Percentiles rank a stretch among this genome's conserved stretches.
These are phyloP conservation scores for Coniosporium tulheliwenetii DNA, from an alignment of 2,329 filamentous ascomycete genomes.

Conservation along the genomic window DNA sequence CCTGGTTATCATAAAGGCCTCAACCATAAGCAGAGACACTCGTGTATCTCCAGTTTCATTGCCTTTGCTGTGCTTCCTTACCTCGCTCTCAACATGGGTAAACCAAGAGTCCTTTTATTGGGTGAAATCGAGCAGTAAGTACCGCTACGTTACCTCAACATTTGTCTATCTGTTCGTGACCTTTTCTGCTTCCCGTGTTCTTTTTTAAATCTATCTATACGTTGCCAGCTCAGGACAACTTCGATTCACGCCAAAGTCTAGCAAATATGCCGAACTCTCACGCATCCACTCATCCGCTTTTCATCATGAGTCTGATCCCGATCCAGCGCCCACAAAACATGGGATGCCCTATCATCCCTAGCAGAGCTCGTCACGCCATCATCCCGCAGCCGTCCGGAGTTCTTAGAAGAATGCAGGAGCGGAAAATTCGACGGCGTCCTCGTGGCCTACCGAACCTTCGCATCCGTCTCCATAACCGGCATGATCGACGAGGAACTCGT, in stretches of 20 bases:
- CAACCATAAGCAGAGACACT: no score
- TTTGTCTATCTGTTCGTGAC: not conserved
- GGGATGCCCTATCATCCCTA: slow-evolving; percentile 43
- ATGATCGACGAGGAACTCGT: slow-evolving; percentile 57
- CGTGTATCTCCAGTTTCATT: no score
- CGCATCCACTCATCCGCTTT: not conserved
- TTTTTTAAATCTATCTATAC: not conserved
- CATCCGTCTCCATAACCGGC: slow-evolving; percentile 49
- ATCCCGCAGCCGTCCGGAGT: slow-evolving; percentile 47
- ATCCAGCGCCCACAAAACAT: slow-evolving; percentile 48
- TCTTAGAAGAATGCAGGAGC: slow-evolving; percentile 50
- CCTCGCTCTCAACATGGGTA: slow-evolving; percentile 16
- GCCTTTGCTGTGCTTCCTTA: no score
- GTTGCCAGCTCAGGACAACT: not conserved
- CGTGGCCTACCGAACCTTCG: slow-evolving; percentile 57
- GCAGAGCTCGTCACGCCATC: slow-evolving; percentile 50
- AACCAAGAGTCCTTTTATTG: slow-evolving; percentile 46
- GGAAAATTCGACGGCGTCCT: slow-evolving; percentile 51
- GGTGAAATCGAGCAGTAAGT: slow-evolving; percentile 49
- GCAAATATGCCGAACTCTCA: not conserved
- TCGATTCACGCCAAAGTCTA: no score
- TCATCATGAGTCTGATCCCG: not conserved
- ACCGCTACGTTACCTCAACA: slow-evolving; percentile 8
- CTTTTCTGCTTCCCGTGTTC: not conserved
- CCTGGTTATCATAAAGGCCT: no score